phyloP scores from a whole-genome alignment of 345 rosid species.

The Eucalyptus regnans region DNA sequence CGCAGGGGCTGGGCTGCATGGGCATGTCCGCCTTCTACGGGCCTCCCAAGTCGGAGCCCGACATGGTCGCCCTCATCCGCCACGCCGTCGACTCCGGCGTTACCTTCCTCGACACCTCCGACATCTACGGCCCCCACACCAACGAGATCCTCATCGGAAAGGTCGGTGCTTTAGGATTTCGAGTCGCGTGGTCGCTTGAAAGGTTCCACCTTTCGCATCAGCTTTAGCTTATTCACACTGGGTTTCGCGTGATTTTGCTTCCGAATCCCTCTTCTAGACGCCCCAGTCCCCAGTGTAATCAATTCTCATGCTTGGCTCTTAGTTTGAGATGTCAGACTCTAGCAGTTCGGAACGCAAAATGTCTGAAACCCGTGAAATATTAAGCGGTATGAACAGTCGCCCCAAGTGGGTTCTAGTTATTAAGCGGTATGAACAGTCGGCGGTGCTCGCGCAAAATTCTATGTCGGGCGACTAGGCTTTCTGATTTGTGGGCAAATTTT shows the following conservation, averaged over 20 bases:
- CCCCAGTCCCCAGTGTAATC: not conserved
- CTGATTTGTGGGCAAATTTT: not conserved
- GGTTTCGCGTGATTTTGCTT: not conserved
- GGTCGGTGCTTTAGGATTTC: not conserved
- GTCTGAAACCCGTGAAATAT: not conserved
- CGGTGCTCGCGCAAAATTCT: not conserved
- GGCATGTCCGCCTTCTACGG: constrained; percentile 46
- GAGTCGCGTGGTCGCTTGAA: not conserved
- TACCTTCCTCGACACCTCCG: constrained; percentile 43
- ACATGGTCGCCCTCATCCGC: constrained; percentile 35
- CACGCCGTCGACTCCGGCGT: constrained; percentile 33
- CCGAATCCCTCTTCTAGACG: not conserved
- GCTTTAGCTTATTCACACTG: not conserved
- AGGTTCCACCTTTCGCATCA: not conserved
- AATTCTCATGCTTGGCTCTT: not conserved
- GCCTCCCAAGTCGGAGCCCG: constrained; percentile 32
- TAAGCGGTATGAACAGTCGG: not conserved
- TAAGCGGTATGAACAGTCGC: not conserved
- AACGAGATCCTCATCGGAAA: not conserved
- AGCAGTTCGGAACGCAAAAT: not conserved
- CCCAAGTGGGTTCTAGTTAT: not conserved
- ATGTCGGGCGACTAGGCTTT: not conserved
- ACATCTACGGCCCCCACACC: constrained; percentile 22
- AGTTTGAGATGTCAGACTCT: not conserved
- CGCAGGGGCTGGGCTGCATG: constrained; percentile 5